Percentiles rank a stretch among this genome's conserved stretches.
phyloP scores from a whole-genome alignment of 371 early-diverging fungal genomes.

The Mucor irregularis region DNA sequence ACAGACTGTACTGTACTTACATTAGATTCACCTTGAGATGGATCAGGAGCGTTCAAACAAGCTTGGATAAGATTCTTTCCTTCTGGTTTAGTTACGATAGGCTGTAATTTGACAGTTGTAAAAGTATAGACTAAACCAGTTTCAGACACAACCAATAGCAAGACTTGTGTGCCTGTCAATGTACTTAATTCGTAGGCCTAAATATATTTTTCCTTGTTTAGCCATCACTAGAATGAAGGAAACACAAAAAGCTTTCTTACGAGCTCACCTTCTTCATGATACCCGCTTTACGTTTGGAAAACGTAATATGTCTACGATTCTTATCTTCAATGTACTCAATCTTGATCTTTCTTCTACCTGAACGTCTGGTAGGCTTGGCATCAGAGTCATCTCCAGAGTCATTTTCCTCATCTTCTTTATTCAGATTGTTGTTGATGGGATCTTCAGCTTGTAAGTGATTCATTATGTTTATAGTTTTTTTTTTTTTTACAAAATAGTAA shows the following conservation, averaged over 20 bases:
- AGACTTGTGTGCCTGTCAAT: conserved; percentile 96
- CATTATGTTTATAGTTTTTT: neutral
- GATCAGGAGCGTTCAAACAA: conserved; percentile 90
- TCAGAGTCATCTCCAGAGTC: conserved; percentile 49
- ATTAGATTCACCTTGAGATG: conserved; percentile 16
- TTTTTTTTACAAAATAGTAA: neutral
- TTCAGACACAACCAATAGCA: conserved; percentile 97
- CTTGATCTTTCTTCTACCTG: conserved; percentile 92
- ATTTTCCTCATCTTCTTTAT: conserved; percentile 13
- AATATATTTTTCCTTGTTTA: no score
- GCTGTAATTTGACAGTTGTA: conserved; percentile 96
- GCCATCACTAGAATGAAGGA: neutral
- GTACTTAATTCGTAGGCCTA: conserved; percentile 96
- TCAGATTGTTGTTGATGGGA: conserved; percentile 11
- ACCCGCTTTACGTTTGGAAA: conserved; percentile 97
- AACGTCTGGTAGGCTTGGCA: conserved; percentile 59
- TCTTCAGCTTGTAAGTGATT: conserved; percentile 10
- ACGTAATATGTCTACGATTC: conserved; percentile 94
- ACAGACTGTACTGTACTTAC: neutral
- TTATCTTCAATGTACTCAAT: conserved; percentile 97
- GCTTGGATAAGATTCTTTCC: conserved; percentile 94
- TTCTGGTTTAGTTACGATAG: conserved; percentile 92
- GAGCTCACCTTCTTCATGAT: conserved; percentile 94
- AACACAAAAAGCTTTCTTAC: neutral
- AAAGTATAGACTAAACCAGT: conserved; percentile 99